These are phyloP conservation scores for Claviceps humidiphila DNA, from an alignment of 2,329 filamentous ascomycete species.

Conservation along the genomic window DNA sequence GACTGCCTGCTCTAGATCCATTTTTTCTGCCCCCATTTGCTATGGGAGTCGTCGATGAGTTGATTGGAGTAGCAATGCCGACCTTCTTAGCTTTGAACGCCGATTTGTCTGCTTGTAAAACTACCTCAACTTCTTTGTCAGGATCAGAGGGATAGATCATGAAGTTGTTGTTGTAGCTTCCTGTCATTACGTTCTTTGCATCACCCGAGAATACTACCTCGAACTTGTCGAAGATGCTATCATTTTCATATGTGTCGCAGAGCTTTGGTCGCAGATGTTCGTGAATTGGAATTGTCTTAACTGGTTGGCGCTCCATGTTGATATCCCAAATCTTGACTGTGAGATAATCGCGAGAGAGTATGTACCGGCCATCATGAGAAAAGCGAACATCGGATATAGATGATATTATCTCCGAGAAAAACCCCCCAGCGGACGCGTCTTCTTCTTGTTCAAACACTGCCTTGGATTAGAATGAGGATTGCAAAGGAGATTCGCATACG, in stretches of 20 bases:
- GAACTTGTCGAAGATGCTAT: constrained; percentile 99
- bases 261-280: constrained; percentile 88
- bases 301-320: constrained; percentile 93
- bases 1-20: constrained; percentile 76
- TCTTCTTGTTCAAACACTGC: constrained; percentile 98
- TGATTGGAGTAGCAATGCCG: constrained; percentile 93
- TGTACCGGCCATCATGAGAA: constrained; percentile 91
- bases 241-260: constrained; percentile 98
- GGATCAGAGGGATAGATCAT: constrained; percentile 99
- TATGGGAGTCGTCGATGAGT: constrained; percentile 60
- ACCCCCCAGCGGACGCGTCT: constrained; percentile 89
- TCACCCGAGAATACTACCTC: constrained; percentile 98
- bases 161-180: constrained; percentile 99
- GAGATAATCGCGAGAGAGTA: constrained; percentile 91
- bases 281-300: constrained; percentile 98
- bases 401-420: constrained; percentile 99
- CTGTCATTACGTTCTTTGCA: constrained; percentile 98
- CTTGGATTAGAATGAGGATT: constrained; percentile 10
- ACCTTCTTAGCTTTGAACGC: constrained; percentile 99
- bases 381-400: constrained; percentile 98
- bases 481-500: too few species aligned
- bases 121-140: constrained; percentile 92
- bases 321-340: constrained; percentile 99
- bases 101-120: constrained; percentile 94
- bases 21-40: constrained; percentile 73